Conservation (phyloP, 2,329 filamentous ascomycete genomes). For the Fusarium sublunatum region DNA sequence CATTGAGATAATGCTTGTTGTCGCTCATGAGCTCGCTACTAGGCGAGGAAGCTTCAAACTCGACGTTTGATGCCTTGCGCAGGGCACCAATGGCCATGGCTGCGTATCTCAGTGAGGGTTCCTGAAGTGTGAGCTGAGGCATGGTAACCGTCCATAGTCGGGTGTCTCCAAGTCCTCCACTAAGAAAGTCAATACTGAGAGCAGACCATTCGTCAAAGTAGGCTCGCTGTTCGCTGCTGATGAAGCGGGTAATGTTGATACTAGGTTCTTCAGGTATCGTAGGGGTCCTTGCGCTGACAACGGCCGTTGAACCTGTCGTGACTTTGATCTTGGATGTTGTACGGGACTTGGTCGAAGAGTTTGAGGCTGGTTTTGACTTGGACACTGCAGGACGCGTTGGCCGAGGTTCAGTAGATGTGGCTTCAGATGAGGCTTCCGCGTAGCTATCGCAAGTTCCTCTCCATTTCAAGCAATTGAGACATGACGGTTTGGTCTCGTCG, state of each 20-base stretch:
- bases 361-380: conserved; percentile 15
- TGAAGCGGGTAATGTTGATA: conserved; percentile 52
- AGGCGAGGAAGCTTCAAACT: conserved; percentile 33
- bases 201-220: conserved; percentile 55
- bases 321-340: conserved; percentile 31
- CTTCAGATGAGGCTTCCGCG: conserved; percentile 28
- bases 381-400: conserved; percentile 19
- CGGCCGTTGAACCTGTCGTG: conserved; percentile 32
- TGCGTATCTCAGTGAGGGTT: conserved; percentile 53
- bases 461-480: conserved; percentile 57
- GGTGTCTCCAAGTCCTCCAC: conserved; percentile 50
- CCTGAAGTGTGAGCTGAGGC: conserved; percentile 54
- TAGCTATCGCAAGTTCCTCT: conserved; percentile 55
- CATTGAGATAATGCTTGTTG: conserved; percentile 56
- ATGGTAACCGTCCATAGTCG: conserved; percentile 55
- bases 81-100: conserved; percentile 57
- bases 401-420: conserved; percentile 10
- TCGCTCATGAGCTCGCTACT: conserved; percentile 35
- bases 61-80: conserved; percentile 49
- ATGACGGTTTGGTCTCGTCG: conserved; percentile 56
- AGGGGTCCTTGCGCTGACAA: conserved; percentile 49
- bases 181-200: conserved; percentile 52
- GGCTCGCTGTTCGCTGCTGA: conserved; percentile 48
- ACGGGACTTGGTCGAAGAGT: conserved; percentile 13
- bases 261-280: conserved; percentile 49